Base-by-base conservation (phyloP, 169 alveolate species). In the Cyclospora cayetanensis region DNA sequence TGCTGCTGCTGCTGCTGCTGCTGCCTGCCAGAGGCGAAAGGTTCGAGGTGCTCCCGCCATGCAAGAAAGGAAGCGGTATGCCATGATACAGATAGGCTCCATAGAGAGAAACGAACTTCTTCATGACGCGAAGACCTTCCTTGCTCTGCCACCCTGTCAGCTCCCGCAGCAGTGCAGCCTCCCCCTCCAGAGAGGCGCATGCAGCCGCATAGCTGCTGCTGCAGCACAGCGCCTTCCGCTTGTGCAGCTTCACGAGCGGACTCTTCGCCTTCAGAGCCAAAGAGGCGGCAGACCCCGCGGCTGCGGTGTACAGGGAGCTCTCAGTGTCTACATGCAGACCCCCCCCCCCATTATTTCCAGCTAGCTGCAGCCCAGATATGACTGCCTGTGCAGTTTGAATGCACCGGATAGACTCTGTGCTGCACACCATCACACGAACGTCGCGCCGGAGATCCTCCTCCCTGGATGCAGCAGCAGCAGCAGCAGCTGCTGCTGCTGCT, bases 41-140 rank as follows among this genome's bases (percentile, higher is more conserved):
- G 80, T 46, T 31, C 22, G 22, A 5, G 60, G 9, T 50, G 80
- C 42, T 22, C 50, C 50, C 46, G 34, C 80, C 46, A 39, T 68
- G 22, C 22, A 35, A 31, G 46, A 68, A 12, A 1, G 92, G 92
- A 1, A 66, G 85, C 34, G 84, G 74, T 25, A 86, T 35, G 39
- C 87, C 84, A 39, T 86, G 92, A 25, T 42, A 72, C 29, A 70
- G 68, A 25, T 70, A 86, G 27, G 87, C 42, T 15, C 92, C 83
- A 60, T 68, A 86, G 34, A 79, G 22, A 12, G 92, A 86, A 20
- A 70, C 92, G 55, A 86, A 86, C 34, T 86, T 86, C 84, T 86
- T 86, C 92, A 86, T 86, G 29, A 86, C 92, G 42, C 70, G 68
- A 42, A 86, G 70, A 3, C 92, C 92, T 46, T 60, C 87, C 53